These are phyloP conservation scores for Stephanodiscus minutulus DNA, from an alignment of 108 stramenopile species.

Conservation along the genomic window DNA sequence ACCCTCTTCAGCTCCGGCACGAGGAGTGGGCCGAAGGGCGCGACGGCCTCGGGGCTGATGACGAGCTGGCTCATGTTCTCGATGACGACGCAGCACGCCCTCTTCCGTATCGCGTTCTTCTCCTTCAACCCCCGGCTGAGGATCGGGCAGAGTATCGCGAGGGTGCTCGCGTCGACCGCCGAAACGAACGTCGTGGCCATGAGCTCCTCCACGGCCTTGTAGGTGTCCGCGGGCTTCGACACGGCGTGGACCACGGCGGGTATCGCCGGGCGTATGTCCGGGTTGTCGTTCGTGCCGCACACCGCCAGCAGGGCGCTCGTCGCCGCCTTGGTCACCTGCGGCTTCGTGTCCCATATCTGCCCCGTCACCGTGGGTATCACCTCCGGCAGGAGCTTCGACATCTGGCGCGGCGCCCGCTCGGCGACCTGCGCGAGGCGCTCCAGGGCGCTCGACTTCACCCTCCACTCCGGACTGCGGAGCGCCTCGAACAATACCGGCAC, in stretches of 20 bases:
- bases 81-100: conserved; percentile 94
- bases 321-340: conserved; percentile 91
- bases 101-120: conserved; percentile 90
- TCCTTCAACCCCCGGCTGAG: conserved; percentile 90
- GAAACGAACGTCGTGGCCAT: conserved; percentile 97
- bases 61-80: conserved; percentile 97
- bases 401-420: conserved; percentile 54
- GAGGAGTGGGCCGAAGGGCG: conserved; percentile 91
- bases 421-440: conserved; percentile 75
- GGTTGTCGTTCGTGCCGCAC: conserved; percentile 85
- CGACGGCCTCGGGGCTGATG: conserved; percentile 91
- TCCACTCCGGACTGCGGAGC: conserved; percentile 79
- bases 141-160: conserved; percentile 95
- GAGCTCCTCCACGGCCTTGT: conserved; percentile 89
- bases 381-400: conserved; percentile 75
- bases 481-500: conserved; percentile 78
- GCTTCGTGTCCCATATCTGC: conserved; percentile 94
- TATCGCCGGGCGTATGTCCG: conserved; percentile 84
- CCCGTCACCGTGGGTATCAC: conserved; percentile 84
- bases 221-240: conserved; percentile 87
- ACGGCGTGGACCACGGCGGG: conserved; percentile 91
- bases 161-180: conserved; percentile 91
- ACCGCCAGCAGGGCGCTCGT: conserved; percentile 66
- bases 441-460: conserved; percentile 79
- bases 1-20: conserved; percentile 95